phyloP scores from a whole-genome alignment of 1,284 basidiomycete species.

The Fomitopsis palustris region DNA sequence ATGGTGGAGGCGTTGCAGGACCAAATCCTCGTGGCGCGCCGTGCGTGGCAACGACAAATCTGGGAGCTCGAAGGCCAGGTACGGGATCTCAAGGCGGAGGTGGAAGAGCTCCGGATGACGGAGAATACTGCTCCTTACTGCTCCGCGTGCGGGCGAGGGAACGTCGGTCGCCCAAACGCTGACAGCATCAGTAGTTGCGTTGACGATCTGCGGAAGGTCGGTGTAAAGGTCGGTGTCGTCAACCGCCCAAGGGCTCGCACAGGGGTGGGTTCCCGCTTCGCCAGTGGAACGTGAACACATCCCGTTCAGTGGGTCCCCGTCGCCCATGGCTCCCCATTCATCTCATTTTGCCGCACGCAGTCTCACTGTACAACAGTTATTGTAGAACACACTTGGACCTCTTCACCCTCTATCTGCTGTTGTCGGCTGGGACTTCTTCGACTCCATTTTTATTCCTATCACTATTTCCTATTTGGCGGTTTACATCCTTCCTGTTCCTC shows the following conservation, averaged over 20 bases:
- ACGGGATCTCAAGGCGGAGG: slow-evolving; percentile 62
- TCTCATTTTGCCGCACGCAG: neutral
- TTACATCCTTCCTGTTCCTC: slow-evolving; percentile 3
- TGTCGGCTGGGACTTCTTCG: slow-evolving; percentile 5
- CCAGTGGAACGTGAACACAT: slow-evolving; percentile 38
- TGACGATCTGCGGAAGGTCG: slow-evolving; percentile 24
- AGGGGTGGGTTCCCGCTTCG: slow-evolving; percentile 59
- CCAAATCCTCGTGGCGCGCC: slow-evolving; percentile 54
- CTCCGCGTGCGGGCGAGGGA: slow-evolving; percentile 55
- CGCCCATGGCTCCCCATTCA: neutral
- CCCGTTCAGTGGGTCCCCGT: neutral
- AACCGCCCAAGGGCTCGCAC: slow-evolving; percentile 68
- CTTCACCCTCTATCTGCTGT: slow-evolving; percentile 4
- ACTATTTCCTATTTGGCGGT: slow-evolving; percentile 6
- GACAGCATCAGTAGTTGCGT: slow-evolving; percentile 9
- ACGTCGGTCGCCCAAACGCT: slow-evolving; percentile 4
- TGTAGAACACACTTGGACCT: slow-evolving; percentile 2
- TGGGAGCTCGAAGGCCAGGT: slow-evolving; percentile 76
- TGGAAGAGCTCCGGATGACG: slow-evolving; percentile 49
- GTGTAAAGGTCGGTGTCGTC: slow-evolving; percentile 40
- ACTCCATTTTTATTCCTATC: slow-evolving; percentile 16
- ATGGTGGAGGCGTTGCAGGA: slow-evolving; percentile 57
- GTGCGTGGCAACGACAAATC: slow-evolving; percentile 66
- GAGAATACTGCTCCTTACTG: slow-evolving; percentile 45
- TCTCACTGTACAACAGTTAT: slow-evolving; percentile 5